Base-by-base conservation (phyloP, 805 yeast species). In the Candida anglica region DNA sequence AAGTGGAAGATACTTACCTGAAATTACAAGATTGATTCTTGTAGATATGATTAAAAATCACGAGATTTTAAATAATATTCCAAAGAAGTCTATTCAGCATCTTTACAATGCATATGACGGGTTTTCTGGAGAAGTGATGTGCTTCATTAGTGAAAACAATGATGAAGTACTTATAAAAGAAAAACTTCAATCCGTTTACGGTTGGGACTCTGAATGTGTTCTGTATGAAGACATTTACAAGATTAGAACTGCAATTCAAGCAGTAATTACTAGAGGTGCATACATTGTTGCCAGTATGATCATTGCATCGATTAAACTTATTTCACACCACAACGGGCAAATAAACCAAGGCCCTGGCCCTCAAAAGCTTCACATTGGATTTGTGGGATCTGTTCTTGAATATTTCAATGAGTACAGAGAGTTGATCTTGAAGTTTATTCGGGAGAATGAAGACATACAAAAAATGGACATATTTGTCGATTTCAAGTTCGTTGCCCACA, bases 1-100 rank as follows among this genome's bases (percentile, higher is more conserved):
- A 19, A 59, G 77, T 17, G 81, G 82, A 1, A 55, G 83, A 40
- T 75, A 76, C 49, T 52, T 78, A 26, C 73, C 78, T 21, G 84
- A 77, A 47, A 44, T 75, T 34, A 47, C 73, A 5, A 55, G 83
- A 28, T 47, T 72, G 30, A 65, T 64, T 3, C 30, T 73, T 25
- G 39, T 57, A 13, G 71, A 62, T 28, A 42, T 67, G 46, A 45
- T 56, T 15, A 52, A 48, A 10, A 39, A 38, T 11, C 34, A 46
- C 19, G 62, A 58, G 42, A 34, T 66, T 6, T 63, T 65, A 26
- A 33, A 19, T 22, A 35, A 41, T 15, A 46, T 52, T 16, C 40
- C 39, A 26, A 27, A 37, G 25, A 26, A 33, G 20, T 33, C 36
- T 13, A 26, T 41, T 13, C 27, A 27, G 11, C 25, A 26, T 4